Base-by-base conservation (phyloP, 768 basidiomycete genomes). In the Paxillus rubicundulus region DNA sequence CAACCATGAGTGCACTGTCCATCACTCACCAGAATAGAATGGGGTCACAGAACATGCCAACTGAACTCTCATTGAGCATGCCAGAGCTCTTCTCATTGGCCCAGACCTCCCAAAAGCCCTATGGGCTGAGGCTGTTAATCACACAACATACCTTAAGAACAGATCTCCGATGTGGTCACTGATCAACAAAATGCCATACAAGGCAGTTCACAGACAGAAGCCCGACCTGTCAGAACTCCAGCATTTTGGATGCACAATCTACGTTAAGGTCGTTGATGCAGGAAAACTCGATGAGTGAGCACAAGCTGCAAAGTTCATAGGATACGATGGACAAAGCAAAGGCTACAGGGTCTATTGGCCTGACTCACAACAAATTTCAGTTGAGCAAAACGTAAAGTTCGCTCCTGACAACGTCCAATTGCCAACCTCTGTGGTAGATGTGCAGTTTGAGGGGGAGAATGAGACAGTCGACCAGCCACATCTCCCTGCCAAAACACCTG, bases 21-120 rank as follows among this genome's bases (percentile, higher is more conserved):
- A 65, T 30, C 49, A 69, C 49, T 60, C 63, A n/a, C 62, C 60
- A 9, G 32, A 58, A 37, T 58, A 59, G 57, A 71, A 69, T 50
- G 67, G 69, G 4, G 44, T 64, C 5, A 63, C 68, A 1, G 65
- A 72, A 50, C 39, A 58, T 5, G 36, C 54, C 4, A 73, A 71
- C 52, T 47, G 60, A 1, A 67, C 59, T 10, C 52, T 62, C 2
- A 21, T 66, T 9, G 55, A 66, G 21, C 27, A 54, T 20, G 47
- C 55, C 9, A 47, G 55, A 16, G 55, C 62, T 14, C 56, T 70
- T 44, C 52, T 67, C 0, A 45, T 60, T 27, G 56, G 45, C 1
- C 27, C 47, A 7, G 51, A 48, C 8, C 40, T 69, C 1, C 66
- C 63, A 0, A 54, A 52, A 24, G 57, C 20, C 24, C 55, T 71